Evolutionary conservation across 768 basidiomycete genomes (phyloP), one percentile per base, ranked within the genome.

Genomic region (Lentinula detonsa): DNA sequence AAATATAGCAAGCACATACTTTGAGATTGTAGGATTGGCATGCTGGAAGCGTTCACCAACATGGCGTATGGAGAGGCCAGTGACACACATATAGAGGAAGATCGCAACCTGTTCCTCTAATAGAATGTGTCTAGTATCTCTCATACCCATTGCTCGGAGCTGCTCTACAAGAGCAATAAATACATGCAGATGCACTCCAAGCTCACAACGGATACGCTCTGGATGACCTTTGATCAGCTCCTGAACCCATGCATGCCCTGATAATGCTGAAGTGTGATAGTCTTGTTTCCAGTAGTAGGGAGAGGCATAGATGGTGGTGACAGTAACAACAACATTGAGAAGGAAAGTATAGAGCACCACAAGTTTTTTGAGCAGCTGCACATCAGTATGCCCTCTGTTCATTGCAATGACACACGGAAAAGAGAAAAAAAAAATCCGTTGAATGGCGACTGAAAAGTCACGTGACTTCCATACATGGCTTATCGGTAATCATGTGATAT

Each of bases 151-250:
- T 16, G 33, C 16, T 9, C 55, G 45, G 15, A 68, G 59, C 42
- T 63, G 53, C 11, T 40, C 49, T 9, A 66, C 57, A 28, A 70
- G 60, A 0, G 39, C 49, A 21, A 61, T 21, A 54, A 69, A 73
- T 2, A 69, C 66, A 63, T 70, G 61, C 4, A 63, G 18, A 3
- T 37, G 48, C 18, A 71, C 55, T 4, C 70, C 70, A 42, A 71
- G 65, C 18, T 64, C 57, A 21, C 54, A 51, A 13, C 45, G 39
- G 21, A 71, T 69, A n/a, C 64, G 59, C 9, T 69, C 61, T 7
- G 67, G 67, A 61, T 72, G 70, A 1, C 70, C 67, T n/a, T 55
- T 8, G 6, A 68, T 61, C 0, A 72, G 62, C 46, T 71, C 67
- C 11, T 39, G 49, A 5, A 69, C 61, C 68, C 67, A 72, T 3